phyloP scores from a whole-genome alignment of 352 stramenopile species.

The Phytophthora vignae region DNA sequence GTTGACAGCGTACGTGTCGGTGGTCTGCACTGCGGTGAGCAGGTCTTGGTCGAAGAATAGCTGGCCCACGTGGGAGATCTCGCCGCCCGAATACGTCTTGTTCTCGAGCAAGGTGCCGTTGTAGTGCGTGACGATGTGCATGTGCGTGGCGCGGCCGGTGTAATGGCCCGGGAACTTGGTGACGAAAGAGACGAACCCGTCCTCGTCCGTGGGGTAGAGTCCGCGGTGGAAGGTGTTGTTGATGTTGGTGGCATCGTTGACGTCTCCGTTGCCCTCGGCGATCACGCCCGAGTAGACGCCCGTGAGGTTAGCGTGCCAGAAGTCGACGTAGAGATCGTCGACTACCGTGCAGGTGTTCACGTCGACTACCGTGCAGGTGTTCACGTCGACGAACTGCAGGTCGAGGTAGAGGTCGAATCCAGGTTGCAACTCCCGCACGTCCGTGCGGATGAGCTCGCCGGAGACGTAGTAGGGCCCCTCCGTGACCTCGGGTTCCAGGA shows the following conservation, averaged over 20 bases:
- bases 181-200: constrained; percentile 31
- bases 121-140: constrained; percentile 31
- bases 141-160: constrained; percentile 23
- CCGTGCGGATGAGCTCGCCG: too few relatives aligned
- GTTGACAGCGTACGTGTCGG: constrained; percentile 9
- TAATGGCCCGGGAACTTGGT: constrained; percentile 35
- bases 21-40: constrained; percentile 29
- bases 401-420: too few relatives aligned
- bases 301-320: constrained; percentile 7
- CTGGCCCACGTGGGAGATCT: constrained; percentile 29
- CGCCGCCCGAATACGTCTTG: constrained; percentile 23
- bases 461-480: too few relatives aligned
- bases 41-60: constrained; percentile 35
- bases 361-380: too few relatives aligned
- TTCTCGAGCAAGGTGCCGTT: constrained; percentile 21
- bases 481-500: too few relatives aligned
- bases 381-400: too few relatives aligned
- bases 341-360: too few relatives aligned
- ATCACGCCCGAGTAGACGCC: constrained; percentile 1
- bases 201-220: constrained; percentile 19
- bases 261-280: background rate
- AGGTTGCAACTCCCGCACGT: too few relatives aligned
- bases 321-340: too few relatives aligned
- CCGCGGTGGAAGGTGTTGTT: constrained; percentile 30
- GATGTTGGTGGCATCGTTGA: constrained; percentile 22